Evolutionary conservation across 129 eudicot genomes (phyloP).

Genomic region (Helianthus tuberosus): DNA sequence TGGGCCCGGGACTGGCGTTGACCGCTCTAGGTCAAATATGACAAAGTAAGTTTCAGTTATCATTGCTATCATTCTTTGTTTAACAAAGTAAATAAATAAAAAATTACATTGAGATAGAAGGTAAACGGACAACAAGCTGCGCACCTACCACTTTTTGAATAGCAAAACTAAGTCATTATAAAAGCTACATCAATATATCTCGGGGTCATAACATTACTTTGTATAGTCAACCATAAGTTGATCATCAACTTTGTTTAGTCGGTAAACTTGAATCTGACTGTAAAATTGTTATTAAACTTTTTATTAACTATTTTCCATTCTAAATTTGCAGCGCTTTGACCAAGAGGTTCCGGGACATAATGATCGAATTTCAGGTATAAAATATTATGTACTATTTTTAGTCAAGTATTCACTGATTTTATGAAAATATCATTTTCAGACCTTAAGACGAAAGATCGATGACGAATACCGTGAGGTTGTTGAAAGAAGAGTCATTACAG

Average conservation of each 20-base stretch:
- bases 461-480: slow-evolving; percentile 98
- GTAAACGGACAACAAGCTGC: no score
- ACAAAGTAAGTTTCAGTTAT: slow-evolving; percentile 51
- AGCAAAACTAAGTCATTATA: no score
- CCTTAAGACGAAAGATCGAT: slow-evolving; percentile 80
- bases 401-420: neutral
- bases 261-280: neutral
- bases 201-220: no score
- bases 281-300: neutral
- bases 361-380: slow-evolving; percentile 86
- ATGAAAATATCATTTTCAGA: slow-evolving; percentile 34
- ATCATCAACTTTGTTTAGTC: neutral
- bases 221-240: neutral
- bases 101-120: no score
- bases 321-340: slow-evolving; percentile 63
- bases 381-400: neutral
- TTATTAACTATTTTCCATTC: no score
- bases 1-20: slow-evolving; percentile 92
- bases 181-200: no score
- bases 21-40: slow-evolving; percentile 82
- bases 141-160: no score
- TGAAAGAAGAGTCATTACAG: slow-evolving; percentile 95
- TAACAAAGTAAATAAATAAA: no score
- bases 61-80: neutral
- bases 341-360: slow-evolving; percentile 81